Conservation (phyloP, 345 rosid species). For the Corchorus capsularis region DNA sequence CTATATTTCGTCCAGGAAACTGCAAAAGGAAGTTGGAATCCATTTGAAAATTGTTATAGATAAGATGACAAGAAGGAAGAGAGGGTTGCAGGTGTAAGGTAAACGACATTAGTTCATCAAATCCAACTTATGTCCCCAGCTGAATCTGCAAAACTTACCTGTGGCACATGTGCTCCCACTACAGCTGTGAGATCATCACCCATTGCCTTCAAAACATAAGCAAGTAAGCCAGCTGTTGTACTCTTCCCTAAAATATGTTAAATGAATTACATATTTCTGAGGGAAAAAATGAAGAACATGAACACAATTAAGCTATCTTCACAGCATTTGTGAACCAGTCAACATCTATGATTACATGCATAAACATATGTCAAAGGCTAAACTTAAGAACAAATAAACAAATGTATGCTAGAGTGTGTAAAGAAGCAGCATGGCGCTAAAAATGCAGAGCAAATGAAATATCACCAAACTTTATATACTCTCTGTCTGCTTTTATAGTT, state of each 20-base stretch:
- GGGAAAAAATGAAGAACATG: not conserved
- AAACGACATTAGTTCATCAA: not conserved
- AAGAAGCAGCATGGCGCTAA: not conserved
- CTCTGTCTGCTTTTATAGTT: not conserved
- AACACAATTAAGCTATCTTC: conserved; percentile 1
- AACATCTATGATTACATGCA: not conserved
- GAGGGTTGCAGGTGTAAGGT: not conserved
- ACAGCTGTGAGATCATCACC: conserved; percentile 40
- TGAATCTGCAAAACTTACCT: conserved; percentile 21
- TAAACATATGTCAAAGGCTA: not conserved
- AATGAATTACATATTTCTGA: not conserved
- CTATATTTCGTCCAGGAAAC: conserved; percentile 34
- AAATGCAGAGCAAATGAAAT: not conserved
- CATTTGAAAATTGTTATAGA: not conserved
- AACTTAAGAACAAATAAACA: not conserved
- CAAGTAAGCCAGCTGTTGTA: conserved; percentile 39
- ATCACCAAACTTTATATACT: not conserved
- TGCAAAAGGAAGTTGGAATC: conserved; percentile 18
- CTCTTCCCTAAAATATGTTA: conserved; percentile 37
- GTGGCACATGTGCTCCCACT: conserved; percentile 39
- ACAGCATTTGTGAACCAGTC: not conserved
- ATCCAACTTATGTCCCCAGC: not conserved
- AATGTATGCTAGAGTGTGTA: not conserved
- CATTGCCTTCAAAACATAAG: conserved; percentile 39
- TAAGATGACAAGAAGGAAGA: not conserved